Evolutionary conservation across 352 stramenopile species (phyloP), one percentile per base, ranked within the genome.

Genomic region (Blastocystis sp.): DNA sequence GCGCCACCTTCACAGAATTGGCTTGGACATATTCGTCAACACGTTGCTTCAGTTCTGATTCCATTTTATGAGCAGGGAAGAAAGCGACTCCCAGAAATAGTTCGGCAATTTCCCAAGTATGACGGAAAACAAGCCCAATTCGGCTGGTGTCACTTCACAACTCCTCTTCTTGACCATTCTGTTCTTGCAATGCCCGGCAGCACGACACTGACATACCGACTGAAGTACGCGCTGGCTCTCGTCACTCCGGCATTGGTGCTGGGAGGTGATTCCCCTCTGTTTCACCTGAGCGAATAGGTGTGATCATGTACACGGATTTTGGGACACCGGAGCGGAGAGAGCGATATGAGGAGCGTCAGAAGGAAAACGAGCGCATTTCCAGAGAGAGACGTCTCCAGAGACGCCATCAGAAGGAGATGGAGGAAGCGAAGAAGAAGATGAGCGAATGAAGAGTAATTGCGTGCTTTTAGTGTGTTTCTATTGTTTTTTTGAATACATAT

Each of bases 1-100:
- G 59, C 59, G 62, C 65, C 38, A 87, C 28, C 52, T 87, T 87
- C n/a, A 77, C 62, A n/a, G 77, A 87, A 52, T 87, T 87, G n/a
- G 62, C 67, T 78, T 87, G 53, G 41, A 87, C 71, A 78, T 87
- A 87, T 10, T 70, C 52, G 9, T 59, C n/a, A n/a, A 87, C 77
- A 87, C 40, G 45, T 52, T 87, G 34, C 52, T 87, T 87, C 65
- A 87, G 38, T n/a, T 87, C 77, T 5, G 3, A 38, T 41, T 87
- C 77, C 77, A 87, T 87, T 7, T 56, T 56, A 60, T 5, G 17
- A 80, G 53, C 14, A 80, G 5, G 10, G 34, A 81, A 65, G 64
- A 10, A 0, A 11, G 10, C 7, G 41, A 21, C 9, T 17, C 21
- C 52, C 3, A 34, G 28, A 34, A 34, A 34, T 34, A 0, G 28